Base-by-base conservation (phyloP, 495 filamentous ascomycete species). In the Penicillium soppii region DNA sequence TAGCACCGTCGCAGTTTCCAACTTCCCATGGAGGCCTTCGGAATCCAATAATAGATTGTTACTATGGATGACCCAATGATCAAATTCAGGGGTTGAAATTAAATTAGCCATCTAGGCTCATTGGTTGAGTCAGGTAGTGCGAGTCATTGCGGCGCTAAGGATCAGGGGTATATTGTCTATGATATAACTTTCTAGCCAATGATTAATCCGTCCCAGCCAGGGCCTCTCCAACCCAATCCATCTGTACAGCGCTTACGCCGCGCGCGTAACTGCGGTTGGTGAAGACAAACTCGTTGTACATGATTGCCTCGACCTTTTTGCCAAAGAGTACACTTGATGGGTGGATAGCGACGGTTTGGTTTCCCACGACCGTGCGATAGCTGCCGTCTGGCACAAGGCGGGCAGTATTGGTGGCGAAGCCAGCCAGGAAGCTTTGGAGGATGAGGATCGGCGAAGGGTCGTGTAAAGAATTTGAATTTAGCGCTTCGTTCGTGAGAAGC, bases 201-300 rank as follows among this genome's bases (percentile, higher is more conserved):
- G 9, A 27, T 32, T 20, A 49, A 32, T 49, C 26, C 25, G 58
- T 58, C 15, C 70, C 68, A 20, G 71, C 79, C 62, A 90, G 62
- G 3, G 80, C 82, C 53, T 92, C 88, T 5, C 80, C 79, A 22
- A 97, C 80, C 95, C 94, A 97, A 54, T 87, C 80, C 60, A 92
- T 84, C 73, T 95, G 87, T 27, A 97, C 84, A 3, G 82, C 83
- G 68, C 88, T 95, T 41, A 97, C 92, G 30, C 87, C 86, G 63
- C 91, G 86, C 12, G 88, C 95, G 71, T 95, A 99, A 58, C 86
- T 92, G 64, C 86, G 89, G 43, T 86, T 89, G 7, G 95, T 99
- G 65, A 88, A 97, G 2, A 99, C 92, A 68, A 94, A 91, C 66
- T 99, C 92, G 56, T 92, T 82, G 60, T 92, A 99, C 84, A 97